Base-by-base conservation (phyloP, 2,329 filamentous ascomycete species). In the Alternaria incomplexa region DNA sequence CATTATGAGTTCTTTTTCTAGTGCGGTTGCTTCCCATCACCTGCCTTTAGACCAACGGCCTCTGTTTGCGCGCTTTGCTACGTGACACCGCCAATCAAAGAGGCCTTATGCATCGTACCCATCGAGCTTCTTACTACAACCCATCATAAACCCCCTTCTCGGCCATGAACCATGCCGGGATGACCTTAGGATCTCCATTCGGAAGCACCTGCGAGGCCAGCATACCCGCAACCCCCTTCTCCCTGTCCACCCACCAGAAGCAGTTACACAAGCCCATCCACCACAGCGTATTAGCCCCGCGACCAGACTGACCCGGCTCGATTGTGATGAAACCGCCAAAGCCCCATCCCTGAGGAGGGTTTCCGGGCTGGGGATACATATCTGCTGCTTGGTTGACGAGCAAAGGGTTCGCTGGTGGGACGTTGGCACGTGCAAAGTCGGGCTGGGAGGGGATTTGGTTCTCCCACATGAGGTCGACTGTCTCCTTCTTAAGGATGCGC, bases 291-390 rank as follows among this genome's bases (percentile, higher is more conserved):
- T 81, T 79, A 3, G 66, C 75, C 0, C 85, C 85, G 9, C 88
- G 81, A 0, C 88, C 87, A 3, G 87, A 87, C 1, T 74, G 67
- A 1, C 83, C 83, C 1, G 83, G 82, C 20, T 68, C 72, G 20
- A 78, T 70, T 1, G 77, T 86, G 12, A 89, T 74, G 83, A 89
- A 86, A 52, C 88, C 88, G 0, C 83, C 85, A 30, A 91, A 77
- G 0, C 88, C 88, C 88, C 88, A 91, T 11, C 90, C 90, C 71
- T 91, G 88, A 0, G 88, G 85, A 23, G 83, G 83, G 62, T 85
- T 79, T 20, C 81, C 80, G 36, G 72, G 68, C 60, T 82, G 79
- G 1, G 81, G 81, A 64, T 82, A 89, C 12, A 90, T 57, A 28
- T 89, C 85, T 0, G 82, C 77, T 2, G 84, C 64, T 0, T 76